Conservation (phyloP, 1,284 basidiomycete genomes). For the Leccinum angustisporum region DNA sequence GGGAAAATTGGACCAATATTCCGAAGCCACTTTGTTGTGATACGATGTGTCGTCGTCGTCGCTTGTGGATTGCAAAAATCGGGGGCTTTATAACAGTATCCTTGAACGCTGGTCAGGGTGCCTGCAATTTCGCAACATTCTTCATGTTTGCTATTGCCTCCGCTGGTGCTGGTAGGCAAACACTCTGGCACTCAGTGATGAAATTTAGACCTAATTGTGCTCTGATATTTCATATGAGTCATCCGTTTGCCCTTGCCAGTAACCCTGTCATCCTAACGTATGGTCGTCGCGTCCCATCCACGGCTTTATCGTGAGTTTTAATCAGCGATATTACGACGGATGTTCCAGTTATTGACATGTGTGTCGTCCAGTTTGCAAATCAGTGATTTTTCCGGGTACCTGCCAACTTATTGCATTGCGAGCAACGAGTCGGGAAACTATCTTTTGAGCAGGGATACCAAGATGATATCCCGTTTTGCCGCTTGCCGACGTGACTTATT, state of each 20-base stretch:
- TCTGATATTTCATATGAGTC: not conserved
- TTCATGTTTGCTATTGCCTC: not conserved
- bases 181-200: not conserved
- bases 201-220: not conserved
- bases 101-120: not conserved
- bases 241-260: not conserved
- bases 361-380: not conserved
- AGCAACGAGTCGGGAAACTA: not conserved
- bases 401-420: not conserved
- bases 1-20: not conserved
- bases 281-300: not conserved
- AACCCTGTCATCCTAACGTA: not conserved
- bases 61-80: not conserved
- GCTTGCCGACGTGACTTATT: not conserved
- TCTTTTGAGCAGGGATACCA: not conserved
- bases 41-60: not conserved
- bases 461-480: not conserved
- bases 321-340: not conserved
- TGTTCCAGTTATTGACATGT: not conserved
- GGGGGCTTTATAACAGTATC: not conserved
- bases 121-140: not conserved
- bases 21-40: not conserved
- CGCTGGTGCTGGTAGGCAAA: not conserved
- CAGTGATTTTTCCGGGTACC: not conserved
- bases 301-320: not conserved